Evolutionary conservation across 306 rosid species (phyloP), one percentile per base, ranked within the genome.

Genomic region (Lathyrus oleraceus): DNA sequence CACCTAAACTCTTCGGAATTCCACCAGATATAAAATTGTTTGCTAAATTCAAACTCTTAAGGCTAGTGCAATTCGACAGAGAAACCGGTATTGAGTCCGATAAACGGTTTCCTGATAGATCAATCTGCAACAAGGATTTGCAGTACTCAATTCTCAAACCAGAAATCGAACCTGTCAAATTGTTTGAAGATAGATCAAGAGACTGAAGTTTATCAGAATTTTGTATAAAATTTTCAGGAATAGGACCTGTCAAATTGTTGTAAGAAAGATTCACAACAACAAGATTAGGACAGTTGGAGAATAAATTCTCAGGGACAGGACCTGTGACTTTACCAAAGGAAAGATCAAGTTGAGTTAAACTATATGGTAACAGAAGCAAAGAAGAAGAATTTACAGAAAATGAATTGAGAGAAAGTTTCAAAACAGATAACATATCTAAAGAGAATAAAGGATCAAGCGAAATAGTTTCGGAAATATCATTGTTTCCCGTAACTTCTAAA

Each of bases 121-220:
- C 91, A 75, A 93, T 80, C 10, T 67, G 81, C 83, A 80, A 45
- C 87, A 93, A 70, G 61, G 97, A 87, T 32, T 57, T 78, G 74
- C 98, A 53, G n/a, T 16, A 85, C 52, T 81, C 77, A 47, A 87
- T 82, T 73, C 63, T 82, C 68, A 90, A 64, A 44, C 85, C 82
- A 23, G 96, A 85, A 49, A 90, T 85, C 2, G 94, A 70, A 8
- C 98, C 98, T 5, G 93, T 75, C n/a, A 93, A 73, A 35, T 93
- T 93, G 83, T 93, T 93, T 13, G 70, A 87, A 52, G 98, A 90
- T 21, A 93, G 72, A 79, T 93, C 98, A 28, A 93, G 90, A 45
- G 48, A 13, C 80, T 85, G 91, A 27, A 93, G 81, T 52, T 88
- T 90, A 63, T 84, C 79, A 59, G 85, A 80, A 63, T 71, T 81